These are phyloP conservation scores for Diaporthe sp. DNA, from an alignment of 2,329 filamentous ascomycete species.

Conservation along the genomic window DNA sequence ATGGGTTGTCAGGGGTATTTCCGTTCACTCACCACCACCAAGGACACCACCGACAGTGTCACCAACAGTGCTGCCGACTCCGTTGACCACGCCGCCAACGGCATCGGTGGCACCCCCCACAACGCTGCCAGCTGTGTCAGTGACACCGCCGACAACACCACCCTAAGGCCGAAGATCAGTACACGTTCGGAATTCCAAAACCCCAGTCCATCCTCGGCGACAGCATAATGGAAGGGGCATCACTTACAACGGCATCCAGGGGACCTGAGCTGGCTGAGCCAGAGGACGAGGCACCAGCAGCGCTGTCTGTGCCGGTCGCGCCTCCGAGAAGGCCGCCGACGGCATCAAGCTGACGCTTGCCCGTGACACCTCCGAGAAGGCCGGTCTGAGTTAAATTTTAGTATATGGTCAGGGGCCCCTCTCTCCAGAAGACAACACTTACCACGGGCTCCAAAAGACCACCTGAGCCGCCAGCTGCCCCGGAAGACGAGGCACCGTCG, in stretches of 20 bases:
- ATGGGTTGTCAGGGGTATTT: not conserved
- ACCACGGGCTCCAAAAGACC: conserved; percentile 14
- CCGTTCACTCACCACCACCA: conserved; percentile 18
- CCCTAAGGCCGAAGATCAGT: conserved; percentile 4
- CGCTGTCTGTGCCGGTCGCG: not conserved
- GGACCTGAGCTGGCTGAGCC: not conserved
- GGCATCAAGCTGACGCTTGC: conserved; percentile 21
- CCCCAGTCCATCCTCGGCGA: not conserved
- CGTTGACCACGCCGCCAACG: not conserved
- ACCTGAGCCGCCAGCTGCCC: not conserved
- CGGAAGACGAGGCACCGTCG: not conserved
- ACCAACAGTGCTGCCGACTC: conserved; percentile 12
- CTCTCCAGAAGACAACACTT: not conserved
- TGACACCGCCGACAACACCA: conserved; percentile 26
- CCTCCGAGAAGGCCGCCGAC: conserved; percentile 1
- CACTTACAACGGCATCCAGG: conserved; percentile 16
- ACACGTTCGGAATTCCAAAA: not conserved
- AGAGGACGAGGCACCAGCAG: conserved; percentile 10
- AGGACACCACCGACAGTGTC: conserved; percentile 22
- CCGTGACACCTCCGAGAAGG: conserved; percentile 22
- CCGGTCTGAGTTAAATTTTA: not conserved
- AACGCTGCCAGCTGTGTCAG: not conserved
- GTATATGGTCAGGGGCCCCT: not conserved
- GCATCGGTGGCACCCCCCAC: not conserved
- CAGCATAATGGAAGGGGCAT: not conserved